phyloP scores from a whole-genome alignment of 345 rosid species.

The Syzygium aqueum region DNA sequence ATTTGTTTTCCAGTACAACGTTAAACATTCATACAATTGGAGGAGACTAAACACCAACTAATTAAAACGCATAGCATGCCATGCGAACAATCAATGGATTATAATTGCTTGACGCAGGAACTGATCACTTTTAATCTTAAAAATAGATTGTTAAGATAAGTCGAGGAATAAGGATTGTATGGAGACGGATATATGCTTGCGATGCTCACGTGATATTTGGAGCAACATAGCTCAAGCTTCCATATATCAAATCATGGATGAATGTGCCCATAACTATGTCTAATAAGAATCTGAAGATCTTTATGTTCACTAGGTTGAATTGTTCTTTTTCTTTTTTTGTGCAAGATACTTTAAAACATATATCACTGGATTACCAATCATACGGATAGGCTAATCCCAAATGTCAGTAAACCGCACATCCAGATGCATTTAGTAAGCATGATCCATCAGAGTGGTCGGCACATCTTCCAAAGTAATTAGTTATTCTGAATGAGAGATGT shows the following conservation, averaged over 20 bases:
- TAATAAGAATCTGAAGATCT: neutral
- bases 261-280: neutral
- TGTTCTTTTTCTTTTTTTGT: neutral
- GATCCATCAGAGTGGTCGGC: neutral
- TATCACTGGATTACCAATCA: neutral
- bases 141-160: neutral
- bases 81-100: neutral
- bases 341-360: neutral
- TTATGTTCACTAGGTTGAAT: neutral
- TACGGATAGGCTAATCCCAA: neutral
- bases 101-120: neutral
- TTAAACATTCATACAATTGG: neutral
- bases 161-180: neutral
- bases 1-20: neutral
- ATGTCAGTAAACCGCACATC: neutral
- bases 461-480: neutral
- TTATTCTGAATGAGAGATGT: neutral
- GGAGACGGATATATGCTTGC: neutral
- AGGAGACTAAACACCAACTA: neutral
- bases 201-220: neutral
- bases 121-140: neutral
- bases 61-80: neutral
- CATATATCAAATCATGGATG: neutral
- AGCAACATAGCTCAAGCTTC: neutral
- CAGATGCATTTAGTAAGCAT: neutral